phyloP scores from a whole-genome alignment of 1,284 basidiomycete genomes.

The Vanrija sp. region DNA sequence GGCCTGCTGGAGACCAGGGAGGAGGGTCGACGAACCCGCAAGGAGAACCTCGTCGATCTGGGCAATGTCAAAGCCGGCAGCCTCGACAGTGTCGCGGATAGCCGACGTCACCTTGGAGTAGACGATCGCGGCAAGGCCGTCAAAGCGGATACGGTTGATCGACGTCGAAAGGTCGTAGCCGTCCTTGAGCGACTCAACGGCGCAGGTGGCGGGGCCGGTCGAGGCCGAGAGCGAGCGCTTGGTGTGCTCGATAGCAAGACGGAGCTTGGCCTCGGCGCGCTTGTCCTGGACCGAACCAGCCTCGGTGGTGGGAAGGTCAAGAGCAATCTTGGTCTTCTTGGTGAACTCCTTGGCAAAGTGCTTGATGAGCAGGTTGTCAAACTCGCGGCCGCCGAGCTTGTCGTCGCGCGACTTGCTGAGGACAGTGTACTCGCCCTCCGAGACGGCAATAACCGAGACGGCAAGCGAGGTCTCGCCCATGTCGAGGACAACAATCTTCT shows the following conservation, averaged over 20 bases:
- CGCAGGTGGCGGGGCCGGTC: constrained; percentile 79
- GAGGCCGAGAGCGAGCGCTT: constrained; percentile 90
- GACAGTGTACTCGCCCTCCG: constrained; percentile 58
- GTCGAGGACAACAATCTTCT: constrained; percentile 57
- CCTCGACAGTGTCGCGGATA: constrained; percentile 61
- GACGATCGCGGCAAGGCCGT: constrained; percentile 71
- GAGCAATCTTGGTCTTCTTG: constrained; percentile 84
- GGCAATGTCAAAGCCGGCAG: constrained; percentile 66
- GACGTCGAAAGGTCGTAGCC: constrained; percentile 86
- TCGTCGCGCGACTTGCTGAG: constrained; percentile 53
- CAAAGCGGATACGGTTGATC: constrained; percentile 93
- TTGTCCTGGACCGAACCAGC: constrained; percentile 59
- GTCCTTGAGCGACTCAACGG: constrained; percentile 89
- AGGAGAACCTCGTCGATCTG: constrained; percentile 86
- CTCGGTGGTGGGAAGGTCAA: constrained; percentile 60
- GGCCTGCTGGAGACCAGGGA: constrained; percentile 78
- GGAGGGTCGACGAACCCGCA: constrained; percentile 78
- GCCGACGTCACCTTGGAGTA: constrained; percentile 67
- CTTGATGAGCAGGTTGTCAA: constrained; percentile 63
- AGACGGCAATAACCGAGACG: constrained; percentile 53
- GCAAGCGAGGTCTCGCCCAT: constrained; percentile 57
- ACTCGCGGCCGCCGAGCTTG: constrained; percentile 54
- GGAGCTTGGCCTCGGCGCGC: constrained; percentile 88
- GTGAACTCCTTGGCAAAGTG: constrained; percentile 96
- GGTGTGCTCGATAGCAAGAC: constrained; percentile 89